Evolutionary conservation across 495 filamentous ascomycete species (phyloP), one percentile per base, ranked within the genome.

Genomic region (Apodospora peruviana): DNA sequence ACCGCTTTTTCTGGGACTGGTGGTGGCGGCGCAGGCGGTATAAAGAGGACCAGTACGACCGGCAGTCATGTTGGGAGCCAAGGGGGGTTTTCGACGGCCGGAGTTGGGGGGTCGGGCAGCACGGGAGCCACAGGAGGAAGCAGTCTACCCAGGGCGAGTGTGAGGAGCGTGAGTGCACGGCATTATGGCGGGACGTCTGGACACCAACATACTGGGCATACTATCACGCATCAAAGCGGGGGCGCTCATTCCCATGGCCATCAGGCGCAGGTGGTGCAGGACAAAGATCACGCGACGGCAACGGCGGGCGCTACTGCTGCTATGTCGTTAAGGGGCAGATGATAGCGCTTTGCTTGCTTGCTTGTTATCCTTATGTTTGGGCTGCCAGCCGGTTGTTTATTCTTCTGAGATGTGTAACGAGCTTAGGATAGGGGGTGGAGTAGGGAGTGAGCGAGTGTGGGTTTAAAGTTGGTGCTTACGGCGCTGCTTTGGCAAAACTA

Each of bases 141-240:
- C 53, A 70, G 64, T 40, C 54, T 80, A 20, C 76, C 76, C 17
- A 63, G 75, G 35, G 74, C 76, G 7, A 68, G 75, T 27, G 59
- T 62, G 27, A 65, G 75, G 51, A 76, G 56, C 43, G 70, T 67
- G 42, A 78, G 75, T 49, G 70, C 60, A 35, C 70, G 70, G 65
- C 68, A 75, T 32, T 32, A 32, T 32, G 27, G 27, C 7, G 14
- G 27, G 7, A 32, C 7, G 7, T 7, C 27, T 32, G n/a, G n/a
- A n/a, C n/a, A 32, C 14, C 14, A 32, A 14, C 27, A 32, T 32
- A 32, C 7, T 32, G 7, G 14, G 27, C 27, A 32, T 14, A 32
- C 7, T 14, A 7, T 7, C 7, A 32, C 14, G 14, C 27, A 32
- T 32, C 27, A 32, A 14, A 14, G 7, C 14, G 7, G 14, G 27